Conservation (phyloP, 768 basidiomycete species). For the Mycena alexandri region DNA sequence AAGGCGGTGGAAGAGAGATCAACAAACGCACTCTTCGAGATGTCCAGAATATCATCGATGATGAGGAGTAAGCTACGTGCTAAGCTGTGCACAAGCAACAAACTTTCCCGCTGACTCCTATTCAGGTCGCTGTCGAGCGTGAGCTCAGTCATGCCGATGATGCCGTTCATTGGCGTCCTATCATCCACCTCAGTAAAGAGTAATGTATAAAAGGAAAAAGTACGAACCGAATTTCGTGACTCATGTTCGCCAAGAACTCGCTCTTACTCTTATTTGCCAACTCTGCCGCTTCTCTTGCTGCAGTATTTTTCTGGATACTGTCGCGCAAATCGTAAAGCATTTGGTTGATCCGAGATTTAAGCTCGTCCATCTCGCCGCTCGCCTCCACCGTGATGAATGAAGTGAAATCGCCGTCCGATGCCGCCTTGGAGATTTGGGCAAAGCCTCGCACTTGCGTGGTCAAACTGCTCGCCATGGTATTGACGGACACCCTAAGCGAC, state of each 20-base stretch:
- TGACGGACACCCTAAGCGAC: conserved; percentile 83
- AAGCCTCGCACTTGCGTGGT: conserved; percentile 99
- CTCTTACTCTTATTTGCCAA: conserved; percentile 97
- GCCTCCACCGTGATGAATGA: conserved; percentile 99
- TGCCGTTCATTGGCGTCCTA: conserved; percentile 99
- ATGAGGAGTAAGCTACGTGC: conserved; percentile 94
- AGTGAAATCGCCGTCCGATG: conserved; percentile 98
- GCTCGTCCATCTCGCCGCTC: conserved; percentile 97
- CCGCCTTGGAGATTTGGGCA: conserved; percentile 97
- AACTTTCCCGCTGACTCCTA: conserved; percentile 92
- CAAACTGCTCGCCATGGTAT: conserved; percentile 96
- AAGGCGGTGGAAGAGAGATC: not conserved
- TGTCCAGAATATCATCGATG: conserved; percentile 99
- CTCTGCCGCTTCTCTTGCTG: conserved; percentile 96
- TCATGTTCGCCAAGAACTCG: conserved; percentile 99
- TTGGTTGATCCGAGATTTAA: conserved; percentile 99
- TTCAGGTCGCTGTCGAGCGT: conserved; percentile 97
- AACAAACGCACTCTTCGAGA: conserved; percentile 90
- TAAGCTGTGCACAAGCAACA: conserved; percentile 94
- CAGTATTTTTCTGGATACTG: conserved; percentile 98
- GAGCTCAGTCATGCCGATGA: conserved; percentile 99
- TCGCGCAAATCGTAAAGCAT: conserved; percentile 99
- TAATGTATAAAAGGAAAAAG: not conserved
- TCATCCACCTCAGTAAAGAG: conserved; percentile 1
- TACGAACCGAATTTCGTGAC: conserved; percentile 92